Evolutionary conservation across 1,284 basidiomycete genomes (phyloP), one percentile per base, ranked within the genome.

Genomic region (Boletus holoroseus): DNA sequence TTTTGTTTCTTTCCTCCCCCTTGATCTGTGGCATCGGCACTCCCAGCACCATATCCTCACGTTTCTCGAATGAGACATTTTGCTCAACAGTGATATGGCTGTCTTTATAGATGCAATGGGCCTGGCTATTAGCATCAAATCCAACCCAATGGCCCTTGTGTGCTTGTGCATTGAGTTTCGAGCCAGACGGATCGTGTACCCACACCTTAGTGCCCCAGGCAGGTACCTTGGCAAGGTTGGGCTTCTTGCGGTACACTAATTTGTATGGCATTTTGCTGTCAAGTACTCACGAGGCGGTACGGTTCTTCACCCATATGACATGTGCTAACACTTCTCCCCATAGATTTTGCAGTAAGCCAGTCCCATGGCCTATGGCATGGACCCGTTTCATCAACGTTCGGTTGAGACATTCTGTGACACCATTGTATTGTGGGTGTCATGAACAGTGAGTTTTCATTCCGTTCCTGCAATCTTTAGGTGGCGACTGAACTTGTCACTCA

Each of bases 231-330:
- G 20, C 3, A 3, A 22, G 20, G 20, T 22, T 22, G 20, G 20
- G 20, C 20, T 22, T 22, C 20, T 22, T 22, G 20, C 20, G 20
- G 20, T 22, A 22, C 20, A 22, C 20, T 22, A 22, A 22, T 22
- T 54, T 8, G 3, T 54, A 52, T 3, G 26, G 42, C 0, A n/a
- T 54, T 8, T 48, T 40, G 5, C 46, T n/a, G 1, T 53, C 7
- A 0, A 53, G 46, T 3, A 13, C 13, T 0, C 5, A 7, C 1
- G 38, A 28, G 0, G 32, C 18, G 0, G 20, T 28, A 2, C 20
- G 3, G 27, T 55, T 55, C 22, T 55, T 54, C 5, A 54, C 18
- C 46, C 50, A 54, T 3, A 53, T 7, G 8, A 45, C 11, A 22
- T 55, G 44, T 5, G 6, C 4, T 8, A 54, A 13, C 0, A 31